Evolutionary conservation across 2,329 filamentous ascomycete species (phyloP), one percentile per base, ranked within the genome.

Genomic region (Zasmidium cellare): DNA sequence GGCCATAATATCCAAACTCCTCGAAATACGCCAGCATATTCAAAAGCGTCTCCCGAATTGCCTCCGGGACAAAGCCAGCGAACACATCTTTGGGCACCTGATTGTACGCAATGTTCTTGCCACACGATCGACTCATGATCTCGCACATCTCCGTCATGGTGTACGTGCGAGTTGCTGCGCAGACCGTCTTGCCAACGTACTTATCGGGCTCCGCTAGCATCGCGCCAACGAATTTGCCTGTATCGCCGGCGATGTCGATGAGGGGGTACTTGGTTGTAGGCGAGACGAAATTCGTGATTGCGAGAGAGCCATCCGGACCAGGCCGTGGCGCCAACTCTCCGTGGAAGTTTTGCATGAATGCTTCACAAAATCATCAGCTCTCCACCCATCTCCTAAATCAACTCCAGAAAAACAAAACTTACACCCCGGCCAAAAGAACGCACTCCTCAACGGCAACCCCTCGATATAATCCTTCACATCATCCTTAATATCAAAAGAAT

Each of bases 311-410:
- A n/a, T 50, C 47, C n/a, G 12, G 20, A 9, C 20, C 20, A n/a
- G 47, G 47, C n/a, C 20, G 47, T 14, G 47, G 47, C 16, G 23
- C 47, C 47, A 28, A 28, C 12, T 28, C 23, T 3, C 20, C 24
- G 20, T 28, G 47, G 23, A 50, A 50, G 47, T 50, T 50, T 24
- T 50, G 47, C 47, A 50, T 50, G 47, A 50, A 50, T 3, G 45
- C 45, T 47, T 12, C 45, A n/a, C n/a, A n/a, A 12, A 47, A 47
- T 22, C 9, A 22, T 47, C 9, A 47, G 45, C 45, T 9, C 23
- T 22, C 18, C 41, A 47, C 19, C 45, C 19, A 47, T 3, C 9
- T n/a, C n/a, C n/a, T n/a, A n/a, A n/a, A n/a, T n/a, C n/a, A n/a
- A n/a, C n/a, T n/a, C n/a, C n/a, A n/a, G n/a, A 19, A 47, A 19